Percentiles rank a stretch among this genome's conserved stretches.
Evolutionary conservation across 129 eudicot species (phyloP).

Genomic region (Saussurea involucrata): DNA sequence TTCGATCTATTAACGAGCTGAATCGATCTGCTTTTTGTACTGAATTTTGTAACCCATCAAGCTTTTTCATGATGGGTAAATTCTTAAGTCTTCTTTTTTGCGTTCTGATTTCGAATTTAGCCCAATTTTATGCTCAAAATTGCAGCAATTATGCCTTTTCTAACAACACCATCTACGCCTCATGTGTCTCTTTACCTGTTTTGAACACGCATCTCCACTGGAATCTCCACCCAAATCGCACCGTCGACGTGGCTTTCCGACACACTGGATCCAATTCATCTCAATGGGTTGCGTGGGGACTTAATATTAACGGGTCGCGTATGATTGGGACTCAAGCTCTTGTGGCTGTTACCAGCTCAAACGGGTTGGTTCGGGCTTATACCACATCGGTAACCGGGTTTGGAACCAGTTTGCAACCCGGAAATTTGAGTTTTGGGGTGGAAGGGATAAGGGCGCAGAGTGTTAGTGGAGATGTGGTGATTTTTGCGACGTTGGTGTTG

Average conservation of each 20-base stretch:
- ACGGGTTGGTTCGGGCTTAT: slow-evolving; percentile 40
- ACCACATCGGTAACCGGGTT: slow-evolving; percentile 26
- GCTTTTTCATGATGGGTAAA: slow-evolving; percentile 26
- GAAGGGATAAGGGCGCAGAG: slow-evolving; percentile 19
- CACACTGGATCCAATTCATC: slow-evolving; percentile 37
- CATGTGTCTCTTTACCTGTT: slow-evolving; percentile 47
- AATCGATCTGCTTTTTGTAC: neutral
- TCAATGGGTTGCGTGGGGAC: slow-evolving; percentile 80
- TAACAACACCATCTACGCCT: slow-evolving; percentile 27
- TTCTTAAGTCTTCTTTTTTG: slow-evolving; percentile 18
- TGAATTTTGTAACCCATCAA: neutral
- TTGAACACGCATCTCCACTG: slow-evolving; percentile 62
- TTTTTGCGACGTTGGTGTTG: neutral
- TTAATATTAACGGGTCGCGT: slow-evolving; percentile 34
- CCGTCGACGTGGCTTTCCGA: slow-evolving; percentile 72
- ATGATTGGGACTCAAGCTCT: slow-evolving; percentile 62
- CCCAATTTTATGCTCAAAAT: slow-evolving; percentile 38
- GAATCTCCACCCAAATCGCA: slow-evolving; percentile 50
- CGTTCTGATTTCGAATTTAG: slow-evolving; percentile 23
- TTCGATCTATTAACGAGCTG: neutral
- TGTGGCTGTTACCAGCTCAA: slow-evolving; percentile 46
- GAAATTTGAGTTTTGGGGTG: slow-evolving; percentile 46
- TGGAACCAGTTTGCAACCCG: slow-evolving; percentile 6
- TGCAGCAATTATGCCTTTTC: slow-evolving; percentile 32
- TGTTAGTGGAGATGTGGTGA: neutral